Evolutionary conservation across 768 basidiomycete species (phyloP), one percentile per base, ranked within the genome.

Genomic region (Leucosporidium creatinivorum): DNA sequence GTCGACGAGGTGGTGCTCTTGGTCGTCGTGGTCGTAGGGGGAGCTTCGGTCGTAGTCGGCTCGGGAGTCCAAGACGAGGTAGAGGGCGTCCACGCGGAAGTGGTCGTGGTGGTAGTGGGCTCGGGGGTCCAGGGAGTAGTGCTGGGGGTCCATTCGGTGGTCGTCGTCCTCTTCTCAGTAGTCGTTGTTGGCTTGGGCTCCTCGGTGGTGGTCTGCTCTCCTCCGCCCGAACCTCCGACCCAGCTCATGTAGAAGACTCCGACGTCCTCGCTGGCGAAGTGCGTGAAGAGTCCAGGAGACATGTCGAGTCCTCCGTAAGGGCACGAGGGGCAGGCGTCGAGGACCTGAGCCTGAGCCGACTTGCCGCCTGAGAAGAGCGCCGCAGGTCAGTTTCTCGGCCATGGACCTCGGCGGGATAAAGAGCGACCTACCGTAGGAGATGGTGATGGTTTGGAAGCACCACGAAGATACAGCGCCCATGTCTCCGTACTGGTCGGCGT

Each of bases 401-500:
- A 8, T 2, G 33, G 10, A 10, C 5, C 33, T 33, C 33, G 33
- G 33, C 30, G 44, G 48, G 23, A n/a, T n/a, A 19, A 28, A 31
- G 26, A 5, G 33, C 17, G 26, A 30, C 54, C 61, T 31, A 72
- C 70, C 61, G 72, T 78, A 73, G 69, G 74, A 77, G 50, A 84
- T 81, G 31, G 81, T 81, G 67, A 84, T 80, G 66, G 73, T 79
- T 56, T 82, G 75, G 71, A 79, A 80, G 71, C 84, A 84, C 63
- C 64, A 69, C 5, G 58, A 36, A 10, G 69, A 70, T 51, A 73
- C 56, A 9, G 64, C 66, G 30, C 69, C 72, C 15, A 57, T 21
- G 56, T 70, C 67, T 13, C 72, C 72, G 57, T 73, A 73, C 59
- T 70, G 69, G 9, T 49, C 69, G 23, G 31, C 52, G 62, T 73